Conservation (phyloP, 176 grass and related monocot species). For the Phyllostachys edulis region DNA sequence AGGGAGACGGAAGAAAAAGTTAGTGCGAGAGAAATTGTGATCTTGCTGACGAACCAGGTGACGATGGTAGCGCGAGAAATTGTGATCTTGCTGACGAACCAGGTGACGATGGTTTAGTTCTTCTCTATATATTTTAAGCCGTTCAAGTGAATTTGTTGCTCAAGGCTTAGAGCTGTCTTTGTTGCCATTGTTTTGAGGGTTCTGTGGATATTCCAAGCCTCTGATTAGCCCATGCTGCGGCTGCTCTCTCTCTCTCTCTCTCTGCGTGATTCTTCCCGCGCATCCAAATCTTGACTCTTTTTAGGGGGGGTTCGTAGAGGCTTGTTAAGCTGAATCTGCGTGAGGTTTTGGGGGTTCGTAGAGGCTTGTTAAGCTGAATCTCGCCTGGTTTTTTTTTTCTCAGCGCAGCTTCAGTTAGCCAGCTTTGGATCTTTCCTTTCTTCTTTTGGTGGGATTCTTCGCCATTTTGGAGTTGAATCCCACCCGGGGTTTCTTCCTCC, state of each 20-base stretch:
- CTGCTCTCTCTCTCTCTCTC: not conserved
- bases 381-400: not conserved
- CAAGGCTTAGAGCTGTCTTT: not conserved
- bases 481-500: not conserved
- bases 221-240: not conserved
- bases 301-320: not conserved
- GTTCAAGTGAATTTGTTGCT: constrained; percentile 13
- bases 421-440: constrained; percentile 8
- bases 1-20: not conserved
- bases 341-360: not conserved
- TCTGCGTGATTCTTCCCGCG: not conserved
- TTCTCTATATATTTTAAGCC: not conserved
- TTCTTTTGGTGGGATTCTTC: not conserved
- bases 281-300: not conserved
- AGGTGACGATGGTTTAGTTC: not conserved
- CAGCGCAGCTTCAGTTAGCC: no score
- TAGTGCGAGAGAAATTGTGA: not conserved
- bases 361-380: constrained; percentile 12
- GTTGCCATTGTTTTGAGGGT: not conserved
- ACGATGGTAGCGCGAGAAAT: not conserved
- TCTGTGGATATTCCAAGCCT: not conserved
- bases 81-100: constrained; percentile 21
- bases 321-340: constrained; percentile 21
- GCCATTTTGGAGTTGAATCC: constrained; percentile 8
- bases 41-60: constrained; percentile 30